These are phyloP conservation scores for Blepharisma stoltei DNA, from an alignment of 73 alveolate species.

Conservation along the genomic window DNA sequence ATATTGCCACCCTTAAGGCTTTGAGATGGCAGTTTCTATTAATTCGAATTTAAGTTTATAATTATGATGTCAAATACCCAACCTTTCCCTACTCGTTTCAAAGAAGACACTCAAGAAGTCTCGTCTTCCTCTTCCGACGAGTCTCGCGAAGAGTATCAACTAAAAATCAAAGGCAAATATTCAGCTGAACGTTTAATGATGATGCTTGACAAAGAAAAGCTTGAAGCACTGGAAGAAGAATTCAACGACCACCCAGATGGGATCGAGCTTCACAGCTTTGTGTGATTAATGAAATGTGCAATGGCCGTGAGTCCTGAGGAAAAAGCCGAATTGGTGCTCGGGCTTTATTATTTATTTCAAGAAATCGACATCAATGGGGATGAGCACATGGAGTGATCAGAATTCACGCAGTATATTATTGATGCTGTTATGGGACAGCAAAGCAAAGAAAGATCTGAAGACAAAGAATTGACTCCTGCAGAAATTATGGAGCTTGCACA, in stretches of 20 bases:
- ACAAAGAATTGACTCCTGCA: slow-evolving; percentile 42
- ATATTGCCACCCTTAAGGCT: too few species aligned
- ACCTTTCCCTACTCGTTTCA: not conserved
- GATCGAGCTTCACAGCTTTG: slow-evolving; percentile 69
- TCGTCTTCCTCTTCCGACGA: slow-evolving; percentile 13
- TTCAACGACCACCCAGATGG: slow-evolving; percentile 91
- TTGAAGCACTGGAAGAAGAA: slow-evolving; percentile 92
- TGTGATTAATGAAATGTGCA: slow-evolving; percentile 81
- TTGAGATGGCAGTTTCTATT: too few species aligned
- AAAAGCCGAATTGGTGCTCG: slow-evolving; percentile 73
- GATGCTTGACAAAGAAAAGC: slow-evolving; percentile 91
- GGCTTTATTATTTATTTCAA: slow-evolving; percentile 64
- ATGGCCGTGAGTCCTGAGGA: slow-evolving; percentile 58
- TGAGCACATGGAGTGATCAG: slow-evolving; percentile 83
- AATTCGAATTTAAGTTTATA: too few species aligned
- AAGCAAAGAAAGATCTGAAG: slow-evolving; percentile 50
- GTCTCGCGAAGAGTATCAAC: slow-evolving; percentile 1
- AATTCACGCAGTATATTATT: slow-evolving; percentile 70
- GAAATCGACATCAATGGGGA: slow-evolving; percentile 81
- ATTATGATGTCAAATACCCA: not conserved
- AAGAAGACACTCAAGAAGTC: slow-evolving; percentile 20
- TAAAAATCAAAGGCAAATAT: slow-evolving; percentile 16
- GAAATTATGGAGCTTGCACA: slow-evolving; percentile 57
- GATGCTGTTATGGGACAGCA: slow-evolving; percentile 78
- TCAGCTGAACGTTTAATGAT: slow-evolving; percentile 84